Evolutionary conservation across 164 flowering plant genomes (phyloP), one percentile per base, ranked within the genome.

Genomic region (Saururus chinensis): DNA sequence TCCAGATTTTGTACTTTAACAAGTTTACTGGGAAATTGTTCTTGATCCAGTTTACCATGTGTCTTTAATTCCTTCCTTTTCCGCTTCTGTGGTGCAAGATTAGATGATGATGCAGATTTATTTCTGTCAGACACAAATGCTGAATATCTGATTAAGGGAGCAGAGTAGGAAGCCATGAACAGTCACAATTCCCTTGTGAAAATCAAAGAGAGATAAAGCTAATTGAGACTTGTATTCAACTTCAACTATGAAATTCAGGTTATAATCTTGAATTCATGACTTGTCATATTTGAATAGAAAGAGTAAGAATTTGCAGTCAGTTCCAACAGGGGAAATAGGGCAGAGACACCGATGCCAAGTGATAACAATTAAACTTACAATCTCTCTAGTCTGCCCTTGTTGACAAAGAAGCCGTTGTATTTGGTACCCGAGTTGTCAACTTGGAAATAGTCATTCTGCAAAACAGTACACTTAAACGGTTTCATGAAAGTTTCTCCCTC

Each of bases 401-500:
- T 95, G 24, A 95, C 92, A 76, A 91, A 95, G 75, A 91, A 95
- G 0, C 99, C 99, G 61, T 82, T 83, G 74, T 95, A 96, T 59
- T 89, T 95, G 42, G 83, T 78, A 61, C 83, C 78, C 25, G 89
- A 80, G 60, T 91, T 86, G 67, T 95, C 99, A 67, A 95, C 97
- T 75, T 91, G 78, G 76, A 95, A 95, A 77, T 95, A 95, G 57
- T 88, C 97, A 84, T 95, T 93, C 99, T 95, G 85, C 75, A 82
- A 20, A 64, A 11, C 53, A 57, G 26, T 8, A 56, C n/a, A n/a
- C n/a, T n/a, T n/a, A n/a, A n/a, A n/a, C n/a, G n/a, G n/a, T n/a
- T n/a, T n/a, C n/a, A n/a, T n/a, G 26, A 24, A 57, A 61, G 17
- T 51, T 24, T 25, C 23, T 11, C 17, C 42, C 30, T 17, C 19